Conservation (phyloP, 768 basidiomycete species). For the Asterophora lycoperdoides region DNA sequence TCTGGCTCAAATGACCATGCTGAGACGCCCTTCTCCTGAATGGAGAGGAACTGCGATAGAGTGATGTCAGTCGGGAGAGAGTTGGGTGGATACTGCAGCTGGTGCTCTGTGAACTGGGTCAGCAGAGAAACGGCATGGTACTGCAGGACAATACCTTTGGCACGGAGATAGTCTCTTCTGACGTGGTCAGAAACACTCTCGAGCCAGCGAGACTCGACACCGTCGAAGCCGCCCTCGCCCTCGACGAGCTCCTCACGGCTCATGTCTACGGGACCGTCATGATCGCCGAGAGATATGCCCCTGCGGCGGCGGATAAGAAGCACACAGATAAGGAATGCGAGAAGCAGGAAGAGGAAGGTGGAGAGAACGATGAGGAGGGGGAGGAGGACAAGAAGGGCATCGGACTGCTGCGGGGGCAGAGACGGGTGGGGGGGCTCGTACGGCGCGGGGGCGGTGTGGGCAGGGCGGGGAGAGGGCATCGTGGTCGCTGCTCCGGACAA, state of each 20-base stretch:
- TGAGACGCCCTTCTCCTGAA: slow-evolving; percentile 98
- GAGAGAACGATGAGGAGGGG: slow-evolving; percentile 92
- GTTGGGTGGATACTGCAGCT: slow-evolving; percentile 87
- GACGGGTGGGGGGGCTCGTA: slow-evolving; percentile 24
- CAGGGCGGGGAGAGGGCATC: slow-evolving; percentile 2
- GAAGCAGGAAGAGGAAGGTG: slow-evolving; percentile 87
- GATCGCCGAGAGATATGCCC: slow-evolving; percentile 76
- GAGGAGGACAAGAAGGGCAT: slow-evolving; percentile 81
- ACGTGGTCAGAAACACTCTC: slow-evolving; percentile 69
- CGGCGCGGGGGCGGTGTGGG: background rate
- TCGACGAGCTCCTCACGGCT: slow-evolving; percentile 86
- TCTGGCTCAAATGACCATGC: slow-evolving; percentile 99
- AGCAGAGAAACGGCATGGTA: slow-evolving; percentile 8
- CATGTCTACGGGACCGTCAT: slow-evolving; percentile 91
- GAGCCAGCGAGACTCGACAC: slow-evolving; percentile 90
- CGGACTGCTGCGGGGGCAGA: slow-evolving; percentile 35
- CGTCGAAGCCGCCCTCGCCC: slow-evolving; percentile 91
- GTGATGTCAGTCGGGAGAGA: slow-evolving; percentile 98
- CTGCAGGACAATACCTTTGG: slow-evolving; percentile 61
- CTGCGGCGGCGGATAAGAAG: slow-evolving; percentile 76
- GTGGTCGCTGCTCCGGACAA: slow-evolving; percentile 4
- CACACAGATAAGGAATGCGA: slow-evolving; percentile 87
- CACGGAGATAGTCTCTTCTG: slow-evolving; percentile 70
- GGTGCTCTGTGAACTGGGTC: slow-evolving; percentile 52
- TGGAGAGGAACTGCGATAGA: slow-evolving; percentile 95